Base-by-base conservation (phyloP, 2,329 filamentous ascomycete species). In the Bertia moriformis region DNA sequence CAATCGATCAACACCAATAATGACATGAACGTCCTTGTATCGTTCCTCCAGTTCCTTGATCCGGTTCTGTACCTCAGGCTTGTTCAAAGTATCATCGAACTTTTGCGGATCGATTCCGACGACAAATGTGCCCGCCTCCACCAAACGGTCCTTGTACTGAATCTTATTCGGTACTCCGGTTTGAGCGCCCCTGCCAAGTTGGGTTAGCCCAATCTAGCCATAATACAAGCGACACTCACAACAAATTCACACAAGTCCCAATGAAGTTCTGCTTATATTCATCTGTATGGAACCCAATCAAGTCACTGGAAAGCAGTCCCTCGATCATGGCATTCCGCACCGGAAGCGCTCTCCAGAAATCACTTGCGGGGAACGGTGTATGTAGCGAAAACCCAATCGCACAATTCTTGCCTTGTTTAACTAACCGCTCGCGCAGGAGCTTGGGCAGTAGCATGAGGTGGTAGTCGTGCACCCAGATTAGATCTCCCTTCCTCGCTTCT, bases 41-140 rank as follows among this genome's bases (percentile, higher is more conserved):
- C 15, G 12, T 15, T 35, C 32, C 32, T 35, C 32, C 10, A 35
- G 32, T 18, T 10, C 7, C 32, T 10, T 17, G 15, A 35, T 35
- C 10, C 32, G 32, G 15, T 17, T 18, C 15, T 35, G 10, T 15
- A 35, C 32, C 32, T 35, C 32, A 7, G 12, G 32, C 32, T 12
- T 35, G 7, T 35, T 7, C 32, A 35, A 35, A 7, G 32, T 35
- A 35, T 35, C 32, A 7, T 35, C 15, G 32, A 35, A 35, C 15
- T 35, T 35, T 17, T 35, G 32, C 7, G 32, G 32, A 35, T 35
- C 32, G 15, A 35, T 35, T 10, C 32, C 32, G 32, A 35, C 32
- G 32, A 35, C 17, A 35, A 35, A 35, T 15, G 10, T 35, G 15
- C 15, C 32, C 15, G 32, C 15, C 10, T 17, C 10, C 7, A 35